Percentiles rank a stretch among this genome's conserved stretches.
Conservation (phyloP, 768 basidiomycete species). For the Kwoniella pini region DNA sequence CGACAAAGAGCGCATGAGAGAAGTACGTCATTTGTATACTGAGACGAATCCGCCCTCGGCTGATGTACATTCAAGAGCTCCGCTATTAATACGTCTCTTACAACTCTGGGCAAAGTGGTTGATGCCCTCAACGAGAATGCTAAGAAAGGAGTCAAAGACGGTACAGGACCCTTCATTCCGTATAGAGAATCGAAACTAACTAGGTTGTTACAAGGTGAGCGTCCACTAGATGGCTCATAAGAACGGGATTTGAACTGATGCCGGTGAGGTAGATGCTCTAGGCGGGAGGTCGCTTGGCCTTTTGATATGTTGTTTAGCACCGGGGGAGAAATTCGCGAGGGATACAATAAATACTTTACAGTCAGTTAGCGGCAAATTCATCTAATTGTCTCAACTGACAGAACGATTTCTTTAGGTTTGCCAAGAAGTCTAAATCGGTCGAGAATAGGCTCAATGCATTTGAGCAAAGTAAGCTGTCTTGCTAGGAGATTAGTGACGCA, state of each 20-base stretch:
- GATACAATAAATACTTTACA: slow-evolving; percentile 92
- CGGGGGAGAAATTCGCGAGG: slow-evolving; percentile 75
- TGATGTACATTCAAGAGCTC: slow-evolving; percentile 58
- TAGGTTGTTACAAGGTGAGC: slow-evolving; percentile 68
- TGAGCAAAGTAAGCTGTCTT: slow-evolving; percentile 63
- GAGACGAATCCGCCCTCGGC: too few relatives aligned
- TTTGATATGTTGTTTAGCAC: slow-evolving; percentile 83
- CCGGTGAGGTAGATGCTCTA: slow-evolving; percentile 64
- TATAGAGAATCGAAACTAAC: slow-evolving; percentile 89
- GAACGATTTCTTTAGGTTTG: slow-evolving; percentile 62
- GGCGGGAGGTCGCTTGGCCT: slow-evolving; percentile 77
- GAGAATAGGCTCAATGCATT: slow-evolving; percentile 80
- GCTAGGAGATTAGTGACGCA: too few relatives aligned
- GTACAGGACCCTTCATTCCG: slow-evolving; percentile 64
- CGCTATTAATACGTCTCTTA: slow-evolving; percentile 86
- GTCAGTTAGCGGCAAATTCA: slow-evolving; percentile 59
- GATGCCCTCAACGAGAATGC: slow-evolving; percentile 64
- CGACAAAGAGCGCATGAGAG: slow-evolving; percentile 80
- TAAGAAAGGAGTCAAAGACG: not conserved
- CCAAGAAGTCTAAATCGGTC: slow-evolving; percentile 78
- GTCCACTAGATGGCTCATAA: not conserved
- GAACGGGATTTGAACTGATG: not conserved
- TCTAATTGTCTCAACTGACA: too few relatives aligned
- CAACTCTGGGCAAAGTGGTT: slow-evolving; percentile 83
- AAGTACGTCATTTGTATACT: slow-evolving; percentile 55